Evolutionary conservation across 2,329 filamentous ascomycete genomes (phyloP).

Genomic region (Colletotrichum australisinense): DNA sequence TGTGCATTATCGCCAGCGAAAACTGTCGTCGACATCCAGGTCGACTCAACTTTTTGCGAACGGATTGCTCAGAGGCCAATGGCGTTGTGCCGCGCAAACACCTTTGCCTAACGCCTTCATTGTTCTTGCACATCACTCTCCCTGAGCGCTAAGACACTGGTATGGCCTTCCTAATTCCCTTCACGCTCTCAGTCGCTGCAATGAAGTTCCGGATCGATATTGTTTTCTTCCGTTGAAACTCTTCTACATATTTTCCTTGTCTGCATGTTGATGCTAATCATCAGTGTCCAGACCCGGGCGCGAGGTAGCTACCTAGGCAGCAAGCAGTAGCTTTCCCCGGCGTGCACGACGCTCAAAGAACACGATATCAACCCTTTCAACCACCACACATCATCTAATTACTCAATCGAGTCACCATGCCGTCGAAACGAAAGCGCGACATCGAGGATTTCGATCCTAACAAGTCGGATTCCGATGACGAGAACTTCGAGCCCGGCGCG

Average conservation of each 20-base stretch:
- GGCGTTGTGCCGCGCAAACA: constrained; percentile 10
- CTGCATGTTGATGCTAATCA: constrained; percentile 1
- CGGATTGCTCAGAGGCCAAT: constrained; percentile 20
- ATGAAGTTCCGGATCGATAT: neutral
- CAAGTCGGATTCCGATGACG: constrained; percentile 74
- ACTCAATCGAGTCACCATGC: constrained; percentile 46
- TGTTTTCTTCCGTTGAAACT: neutral
- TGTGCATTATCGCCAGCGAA: constrained; percentile 12
- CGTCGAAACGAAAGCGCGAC: constrained; percentile 68
- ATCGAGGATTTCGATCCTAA: constrained; percentile 73
- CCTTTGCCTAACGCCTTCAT: constrained; percentile 25
- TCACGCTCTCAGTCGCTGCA: neutral
- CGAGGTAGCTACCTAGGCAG: constrained; percentile 5
- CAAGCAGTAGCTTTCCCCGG: neutral
- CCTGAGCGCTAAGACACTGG: constrained; percentile 22
- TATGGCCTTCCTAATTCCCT: constrained; percentile 18
- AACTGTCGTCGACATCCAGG: constrained; percentile 2
- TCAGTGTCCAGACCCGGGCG: neutral
- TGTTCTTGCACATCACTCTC: constrained; percentile 28
- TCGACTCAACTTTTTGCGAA: neutral
- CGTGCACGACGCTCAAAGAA: constrained; percentile 22
- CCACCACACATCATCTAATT: neutral
- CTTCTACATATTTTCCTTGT: neutral
- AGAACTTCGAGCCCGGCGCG: constrained; percentile 69
- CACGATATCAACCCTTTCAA: constrained; percentile 4